These are phyloP conservation scores for Chytriomyces hyalinus DNA, from an alignment of 192 early-diverging fungal species.

Conservation along the genomic window DNA sequence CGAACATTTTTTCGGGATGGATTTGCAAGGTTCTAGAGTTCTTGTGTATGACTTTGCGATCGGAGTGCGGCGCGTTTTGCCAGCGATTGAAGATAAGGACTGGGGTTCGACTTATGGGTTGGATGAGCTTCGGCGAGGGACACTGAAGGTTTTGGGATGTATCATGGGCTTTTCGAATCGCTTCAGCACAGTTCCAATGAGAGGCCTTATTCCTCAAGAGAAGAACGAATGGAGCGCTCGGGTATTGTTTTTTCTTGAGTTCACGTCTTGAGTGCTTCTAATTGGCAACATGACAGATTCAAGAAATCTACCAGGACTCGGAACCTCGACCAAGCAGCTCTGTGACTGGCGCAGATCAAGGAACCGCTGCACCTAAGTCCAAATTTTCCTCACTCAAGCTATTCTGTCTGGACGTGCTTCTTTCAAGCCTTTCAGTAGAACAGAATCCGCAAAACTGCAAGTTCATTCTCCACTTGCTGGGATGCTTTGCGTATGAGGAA, in stretches of 20 bases:
- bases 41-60: conserved; percentile 76
- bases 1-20: conserved; percentile 63
- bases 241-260: conserved; percentile 12
- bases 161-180: conserved; percentile 74
- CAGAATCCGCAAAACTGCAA: conserved; percentile 66
- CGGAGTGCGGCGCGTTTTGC: conserved; percentile 68
- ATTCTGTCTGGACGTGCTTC: conserved; percentile 69
- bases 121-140: conserved; percentile 72
- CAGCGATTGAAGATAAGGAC: conserved; percentile 2
- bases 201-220: conserved; percentile 31
- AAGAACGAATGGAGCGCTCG: conserved; percentile 8
- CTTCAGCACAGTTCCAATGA: conserved; percentile 62
- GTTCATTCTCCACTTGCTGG: conserved; percentile 69
- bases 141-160: conserved; percentile 64
- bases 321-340: too few relatives aligned
- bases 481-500: conserved; percentile 77
- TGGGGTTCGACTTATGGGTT: conserved; percentile 30
- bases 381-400: conserved; percentile 56
- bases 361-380: conserved; percentile 29
- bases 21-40: conserved; percentile 74
- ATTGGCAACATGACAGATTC: not conserved
- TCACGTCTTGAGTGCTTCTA: not conserved
- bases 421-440: conserved; percentile 70
- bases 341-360: too few relatives aligned
- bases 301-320: too few relatives aligned